Conservation (phyloP, 352 stramenopile genomes). For the Albugo laibachii region DNA sequence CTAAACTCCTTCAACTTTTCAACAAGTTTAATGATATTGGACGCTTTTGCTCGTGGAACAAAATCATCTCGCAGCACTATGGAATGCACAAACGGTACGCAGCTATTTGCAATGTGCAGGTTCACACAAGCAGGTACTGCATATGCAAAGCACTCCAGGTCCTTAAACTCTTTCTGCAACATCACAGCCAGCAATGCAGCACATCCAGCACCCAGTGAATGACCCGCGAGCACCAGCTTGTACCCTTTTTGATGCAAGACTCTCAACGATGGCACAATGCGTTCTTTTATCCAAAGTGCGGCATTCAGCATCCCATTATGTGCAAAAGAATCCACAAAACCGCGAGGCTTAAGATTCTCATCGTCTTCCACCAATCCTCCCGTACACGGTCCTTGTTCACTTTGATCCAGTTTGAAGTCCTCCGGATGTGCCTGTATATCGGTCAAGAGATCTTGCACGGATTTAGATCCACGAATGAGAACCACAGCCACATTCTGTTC, state of each 20-base stretch:
- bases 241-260: conserved; percentile 59
- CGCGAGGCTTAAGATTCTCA: conserved; percentile 1
- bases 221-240: conserved; percentile 57
- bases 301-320: conserved; percentile 77
- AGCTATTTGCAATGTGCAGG: conserved; percentile 56
- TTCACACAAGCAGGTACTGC: conserved; percentile 69
- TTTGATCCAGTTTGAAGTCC: conserved; percentile 15
- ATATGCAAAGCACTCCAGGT: conserved; percentile 72
- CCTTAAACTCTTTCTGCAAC: conserved; percentile 70
- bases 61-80: conserved; percentile 74
- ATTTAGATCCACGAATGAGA: conserved; percentile 69
- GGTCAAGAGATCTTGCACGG: conserved; percentile 65
- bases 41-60: conserved; percentile 61
- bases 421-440: conserved; percentile 71
- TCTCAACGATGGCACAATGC: conserved; percentile 52
- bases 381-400: conserved; percentile 10
- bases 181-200: conserved; percentile 60
- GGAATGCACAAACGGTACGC: conserved; percentile 56
- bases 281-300: conserved; percentile 75
- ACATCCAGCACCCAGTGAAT: conserved; percentile 63
- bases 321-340: conserved; percentile 69
- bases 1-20: conserved; percentile 63
- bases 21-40: conserved; percentile 63
- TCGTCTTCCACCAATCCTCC: conserved; percentile 20
- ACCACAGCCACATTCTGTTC: conserved; percentile 63